Base-by-base conservation (phyloP, 2,329 filamentous ascomycete species). In the Fusarium pininemorale region DNA sequence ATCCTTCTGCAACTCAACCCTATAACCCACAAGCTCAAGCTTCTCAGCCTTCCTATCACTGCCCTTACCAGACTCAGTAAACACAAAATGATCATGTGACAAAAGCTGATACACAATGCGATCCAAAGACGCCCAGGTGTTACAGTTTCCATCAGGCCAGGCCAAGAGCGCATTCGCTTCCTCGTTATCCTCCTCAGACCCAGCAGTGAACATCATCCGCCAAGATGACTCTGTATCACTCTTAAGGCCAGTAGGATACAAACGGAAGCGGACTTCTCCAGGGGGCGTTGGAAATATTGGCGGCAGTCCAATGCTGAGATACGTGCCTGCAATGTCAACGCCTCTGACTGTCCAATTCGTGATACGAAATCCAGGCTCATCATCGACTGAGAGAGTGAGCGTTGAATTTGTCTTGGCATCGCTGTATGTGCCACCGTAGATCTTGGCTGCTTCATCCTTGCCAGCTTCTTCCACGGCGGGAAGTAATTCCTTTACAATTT, bases 301-400 rank as follows among this genome's bases (percentile, higher is more conserved):
- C 2, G 54, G 51, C 1, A 72, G 4, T 3, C 12, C 35, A 4
- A 72, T 26, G 14, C 69, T 63, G 4, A 32, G 26, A 2, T 64
- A 69, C 4, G 69, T 72, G 3, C 10, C 10, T 13, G 58, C 53
- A 5, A 72, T 60, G 1, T 72, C 69, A 8, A 72, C 22, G 0
- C 69, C 69, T 2, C 69, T 56, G 2, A 69, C 63, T 7, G 58
- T 72, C 70, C 63, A 72, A 7, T 72, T 61, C 1, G 70, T 61
- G 18, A 72, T 69, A 0, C 14, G 30, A 1, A 72, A 53, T 0
- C 70, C 70, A 6, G 70, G 44, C 7, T 72, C 63, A 5, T 72
- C 48, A 4, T 72, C 70, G 1, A 69, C 26, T 0, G 69, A 72
- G 1, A 72, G 45, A 6, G 70, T 72, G 0, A 72, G 6, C 0